These are phyloP conservation scores for Spongospora subterranea DNA, from an alignment of 208 protist species.

Conservation along the genomic window DNA sequence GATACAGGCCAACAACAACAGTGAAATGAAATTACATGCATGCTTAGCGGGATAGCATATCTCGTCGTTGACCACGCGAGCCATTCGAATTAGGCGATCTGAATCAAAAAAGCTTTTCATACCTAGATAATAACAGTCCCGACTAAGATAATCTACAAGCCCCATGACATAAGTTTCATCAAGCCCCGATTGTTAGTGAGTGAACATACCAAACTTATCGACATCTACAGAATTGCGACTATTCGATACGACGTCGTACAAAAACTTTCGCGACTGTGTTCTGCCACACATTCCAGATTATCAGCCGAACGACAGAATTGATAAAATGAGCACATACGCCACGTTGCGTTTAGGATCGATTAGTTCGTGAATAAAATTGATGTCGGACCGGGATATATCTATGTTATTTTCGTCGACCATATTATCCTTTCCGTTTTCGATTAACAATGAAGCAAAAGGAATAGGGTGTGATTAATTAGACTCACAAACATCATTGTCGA, in stretches of 20 bases:
- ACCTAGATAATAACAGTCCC: slow-evolving; percentile 19
- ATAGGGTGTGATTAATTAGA: background rate
- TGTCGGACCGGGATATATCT: background rate
- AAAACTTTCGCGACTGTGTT: background rate
- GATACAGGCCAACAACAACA: background rate
- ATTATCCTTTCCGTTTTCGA: background rate
- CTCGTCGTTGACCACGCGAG: slow-evolving; percentile 33
- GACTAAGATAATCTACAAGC: background rate
- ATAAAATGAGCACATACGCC: background rate
- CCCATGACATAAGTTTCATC: background rate
- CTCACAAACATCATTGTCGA: slow-evolving; percentile 31
- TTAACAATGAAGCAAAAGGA: too few species aligned
- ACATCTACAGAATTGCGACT: slow-evolving; percentile 18
- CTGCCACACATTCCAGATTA: background rate
- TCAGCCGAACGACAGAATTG: background rate
- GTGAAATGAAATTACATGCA: slow-evolving; percentile 23
- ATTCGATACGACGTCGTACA: slow-evolving; percentile 54
- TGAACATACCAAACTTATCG: slow-evolving; percentile 31
- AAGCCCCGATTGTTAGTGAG: background rate
- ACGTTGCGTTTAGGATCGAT: background rate
- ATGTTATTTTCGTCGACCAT: slow-evolving; percentile 25
- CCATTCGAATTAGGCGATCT: slow-evolving; percentile 10
- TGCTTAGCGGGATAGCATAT: slow-evolving; percentile 50
- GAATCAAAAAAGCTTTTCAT: background rate
- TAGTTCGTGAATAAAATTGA: background rate